A percentile compares a stretch with the other conserved stretches of the same genome.
Conservation (phyloP, 768 basidiomycete genomes). For the Pholiota microspora region DNA sequence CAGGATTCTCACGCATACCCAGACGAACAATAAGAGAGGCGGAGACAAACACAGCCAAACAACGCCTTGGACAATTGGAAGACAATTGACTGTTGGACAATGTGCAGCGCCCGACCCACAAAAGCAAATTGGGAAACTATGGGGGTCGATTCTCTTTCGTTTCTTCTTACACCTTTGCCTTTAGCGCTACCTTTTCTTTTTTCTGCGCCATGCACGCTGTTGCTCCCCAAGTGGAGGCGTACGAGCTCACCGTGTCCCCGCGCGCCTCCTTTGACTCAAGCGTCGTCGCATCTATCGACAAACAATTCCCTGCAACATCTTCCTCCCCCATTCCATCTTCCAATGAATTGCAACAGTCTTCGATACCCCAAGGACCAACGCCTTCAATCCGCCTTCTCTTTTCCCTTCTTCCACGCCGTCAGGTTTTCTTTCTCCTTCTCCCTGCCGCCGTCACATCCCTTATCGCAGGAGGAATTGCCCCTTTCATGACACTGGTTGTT, state of each 20-base stretch:
- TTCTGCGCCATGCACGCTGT: background rate
- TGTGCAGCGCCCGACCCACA: background rate
- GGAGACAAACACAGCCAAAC: background rate
- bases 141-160: background rate
- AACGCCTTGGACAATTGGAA: background rate
- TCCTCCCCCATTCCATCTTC: background rate
- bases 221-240: background rate
- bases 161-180: background rate
- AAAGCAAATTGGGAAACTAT: background rate
- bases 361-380: constrained; percentile 7
- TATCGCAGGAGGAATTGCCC: constrained; percentile 68
- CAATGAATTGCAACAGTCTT: background rate
- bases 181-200: too few species aligned
- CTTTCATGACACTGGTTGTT: constrained; percentile 83
- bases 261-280: constrained; percentile 7
- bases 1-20: background rate
- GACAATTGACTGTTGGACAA: background rate
- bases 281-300: background rate
- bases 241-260: constrained; percentile 6
- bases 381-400: constrained; percentile 69
- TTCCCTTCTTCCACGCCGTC: constrained; percentile 56
- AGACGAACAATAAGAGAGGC: background rate
- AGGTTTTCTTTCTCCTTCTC: constrained; percentile 53
- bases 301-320: background rate
- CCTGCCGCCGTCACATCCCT: constrained; percentile 66